Evolutionary conservation across 2,329 filamentous ascomycete genomes (phyloP).

Genomic region (Fusarium succisae): DNA sequence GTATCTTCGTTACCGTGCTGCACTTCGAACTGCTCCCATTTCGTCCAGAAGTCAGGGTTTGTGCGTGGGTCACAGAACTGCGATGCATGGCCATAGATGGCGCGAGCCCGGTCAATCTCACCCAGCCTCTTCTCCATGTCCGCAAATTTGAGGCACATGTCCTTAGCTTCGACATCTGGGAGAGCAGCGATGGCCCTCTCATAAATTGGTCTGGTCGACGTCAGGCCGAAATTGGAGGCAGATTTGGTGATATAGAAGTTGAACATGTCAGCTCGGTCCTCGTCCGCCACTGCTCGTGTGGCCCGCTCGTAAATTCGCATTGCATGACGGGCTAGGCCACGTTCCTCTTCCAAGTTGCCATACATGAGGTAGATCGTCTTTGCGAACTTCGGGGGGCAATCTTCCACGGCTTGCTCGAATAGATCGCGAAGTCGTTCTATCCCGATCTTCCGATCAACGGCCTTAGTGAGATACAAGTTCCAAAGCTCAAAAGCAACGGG

Average conservation of each 20-base stretch:
- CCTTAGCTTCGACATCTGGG: constrained; percentile 90
- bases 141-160: constrained; percentile 99
- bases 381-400: constrained; percentile 93
- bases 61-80: constrained; percentile 97
- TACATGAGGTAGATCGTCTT: constrained; percentile 99
- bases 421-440: constrained; percentile 94
- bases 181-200: constrained; percentile 94
- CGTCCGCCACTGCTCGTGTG: constrained; percentile 91
- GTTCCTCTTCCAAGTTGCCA: constrained; percentile 94
- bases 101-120: constrained; percentile 92
- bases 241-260: constrained; percentile 99
- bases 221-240: constrained; percentile 95
- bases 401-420: constrained; percentile 96
- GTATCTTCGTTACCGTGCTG: constrained; percentile 99
- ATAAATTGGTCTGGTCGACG: constrained; percentile 94
- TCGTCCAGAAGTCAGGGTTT: constrained; percentile 89
- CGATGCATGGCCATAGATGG: constrained; percentile 95
- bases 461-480: constrained; percentile 98
- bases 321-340: constrained; percentile 91
- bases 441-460: constrained; percentile 93
- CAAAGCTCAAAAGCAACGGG: constrained; percentile 98
- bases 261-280: constrained; percentile 97
- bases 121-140: constrained; percentile 93
- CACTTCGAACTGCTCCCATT: constrained; percentile 97
- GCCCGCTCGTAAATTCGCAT: constrained; percentile 99